phyloP scores from a whole-genome alignment of 805 yeast species.

The Danielia reshetovae region DNA sequence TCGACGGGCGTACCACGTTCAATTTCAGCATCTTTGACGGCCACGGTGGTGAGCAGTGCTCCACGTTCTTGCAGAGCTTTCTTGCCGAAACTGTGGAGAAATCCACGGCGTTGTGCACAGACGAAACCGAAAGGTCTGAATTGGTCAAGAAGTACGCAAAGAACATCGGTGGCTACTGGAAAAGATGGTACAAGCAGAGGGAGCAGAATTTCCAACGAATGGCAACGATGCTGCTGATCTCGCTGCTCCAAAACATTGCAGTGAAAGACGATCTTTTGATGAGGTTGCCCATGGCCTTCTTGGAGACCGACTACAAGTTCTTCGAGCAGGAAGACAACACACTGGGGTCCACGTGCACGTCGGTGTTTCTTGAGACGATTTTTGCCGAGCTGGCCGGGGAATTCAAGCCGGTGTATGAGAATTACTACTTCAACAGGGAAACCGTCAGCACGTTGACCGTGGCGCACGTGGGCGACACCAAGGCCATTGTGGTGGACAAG shows the following conservation, averaged over 20 bases:
- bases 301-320: constrained; percentile 63
- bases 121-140: constrained; percentile 28
- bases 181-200: constrained; percentile 57
- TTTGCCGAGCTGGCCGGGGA: constrained; percentile 27
- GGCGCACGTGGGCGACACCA: constrained; percentile 92
- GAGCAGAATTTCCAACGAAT: constrained; percentile 26
- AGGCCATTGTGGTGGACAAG: constrained; percentile 79
- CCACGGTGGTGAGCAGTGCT: constrained; percentile 84
- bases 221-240: constrained; percentile 14
- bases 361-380: constrained; percentile 53
- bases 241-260: constrained; percentile 11
- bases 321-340: constrained; percentile 34
- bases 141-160: constrained; percentile 53
- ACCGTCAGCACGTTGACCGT: constrained; percentile 66
- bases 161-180: constrained; percentile 83
- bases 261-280: constrained; percentile 52
- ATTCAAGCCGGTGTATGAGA: constrained; percentile 27
- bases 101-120: constrained; percentile 22
- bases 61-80: constrained; percentile 52
- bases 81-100: constrained; percentile 53
- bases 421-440: constrained; percentile 59
- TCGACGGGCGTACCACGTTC: constrained; percentile 37
- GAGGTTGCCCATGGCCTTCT: constrained; percentile 60
- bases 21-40: constrained; percentile 85
- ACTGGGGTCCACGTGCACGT: constrained; percentile 73